Base-by-base conservation (phyloP, 1,139 yeast species). In the Debaryomyces subglobosus region DNA sequence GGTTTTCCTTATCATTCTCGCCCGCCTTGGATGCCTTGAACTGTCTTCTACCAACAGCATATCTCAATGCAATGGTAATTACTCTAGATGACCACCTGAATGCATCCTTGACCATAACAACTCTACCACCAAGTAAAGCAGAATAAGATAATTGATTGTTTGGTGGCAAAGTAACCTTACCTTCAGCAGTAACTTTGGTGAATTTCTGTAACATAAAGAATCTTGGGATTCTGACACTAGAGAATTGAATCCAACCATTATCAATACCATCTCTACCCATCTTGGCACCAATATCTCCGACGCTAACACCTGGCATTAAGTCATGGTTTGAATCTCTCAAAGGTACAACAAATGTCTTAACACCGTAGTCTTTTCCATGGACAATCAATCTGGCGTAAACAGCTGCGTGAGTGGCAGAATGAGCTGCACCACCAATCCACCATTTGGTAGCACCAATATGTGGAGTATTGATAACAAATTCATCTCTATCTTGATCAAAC, bases 371-470 rank as follows among this genome's bases (percentile, higher is more conserved):
- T 67, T 86, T 79, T 41, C 89, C 94, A 49, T 85, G 79, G 35
- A 89, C 92, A 53, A 87, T 81, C 59, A 91, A 78, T 60, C 97
- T 79, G 29, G 97, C 97, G 63, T 85, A 91, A 44, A 82, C 85
- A 33, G 87, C 81, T 23, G 90, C 75, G 69, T 91, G 97, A 43
- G 94, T 89, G 8, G 97, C 87, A 23, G 96, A 86, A 65, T 89
- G 96, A 5, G 97, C 97, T 46, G 97, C 97, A 63, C 97, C 97
- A 47, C 97, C 97, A 62, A 91, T 91, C 97, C 97, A 91, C 97
- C 97, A 91, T 70, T 91, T 91, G 50, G 97, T 89, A 35, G 97
- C 97, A 47, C 94, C 91, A 53, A 88, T 71, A 64, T 89, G 89
- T 6, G 97, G 97, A 21, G 97, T 91, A 65, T 89, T 83, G 56